A percentile compares a stretch with the other conserved stretches of the same genome.
These are phyloP conservation scores for Sphagnurus paluster DNA, from an alignment of 1,284 basidiomycete species.

Conservation along the genomic window DNA sequence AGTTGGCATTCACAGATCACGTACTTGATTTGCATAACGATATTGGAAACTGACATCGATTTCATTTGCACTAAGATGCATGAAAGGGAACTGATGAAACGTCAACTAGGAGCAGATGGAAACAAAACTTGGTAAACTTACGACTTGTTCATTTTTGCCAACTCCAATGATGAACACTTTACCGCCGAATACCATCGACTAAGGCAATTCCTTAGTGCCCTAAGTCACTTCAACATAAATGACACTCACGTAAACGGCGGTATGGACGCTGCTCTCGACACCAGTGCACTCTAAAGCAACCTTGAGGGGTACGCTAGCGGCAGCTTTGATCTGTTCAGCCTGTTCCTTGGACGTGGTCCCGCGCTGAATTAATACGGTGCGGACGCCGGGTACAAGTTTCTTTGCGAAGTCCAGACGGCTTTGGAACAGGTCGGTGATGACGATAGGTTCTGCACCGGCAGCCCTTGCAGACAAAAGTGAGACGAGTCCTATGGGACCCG, in stretches of 20 bases:
- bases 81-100: constrained; percentile 57
- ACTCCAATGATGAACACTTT: constrained; percentile 70
- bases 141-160: constrained; percentile 57
- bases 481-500: constrained; percentile 86
- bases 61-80: constrained; percentile 67
- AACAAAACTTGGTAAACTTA: constrained; percentile 22
- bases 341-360: constrained; percentile 44
- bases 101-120: constrained; percentile 6
- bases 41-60: constrained; percentile 66
- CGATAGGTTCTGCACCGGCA: constrained; percentile 74
- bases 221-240: neutral
- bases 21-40: constrained; percentile 61
- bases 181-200: constrained; percentile 59
- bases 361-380: constrained; percentile 50
- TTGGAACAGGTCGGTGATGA: constrained; percentile 81
- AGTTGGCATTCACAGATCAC: neutral
- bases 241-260: constrained; percentile 59
- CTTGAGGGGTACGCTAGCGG: constrained; percentile 46
- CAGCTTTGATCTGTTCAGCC: constrained; percentile 49
- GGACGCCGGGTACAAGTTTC: constrained; percentile 71
- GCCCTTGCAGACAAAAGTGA: constrained; percentile 79
- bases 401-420: constrained; percentile 82
- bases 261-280: constrained; percentile 70
- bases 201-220: no score
- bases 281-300: constrained; percentile 77